phyloP scores from a whole-genome alignment of 2,329 filamentous ascomycete genomes.

The Colletotrichum caudatum region DNA sequence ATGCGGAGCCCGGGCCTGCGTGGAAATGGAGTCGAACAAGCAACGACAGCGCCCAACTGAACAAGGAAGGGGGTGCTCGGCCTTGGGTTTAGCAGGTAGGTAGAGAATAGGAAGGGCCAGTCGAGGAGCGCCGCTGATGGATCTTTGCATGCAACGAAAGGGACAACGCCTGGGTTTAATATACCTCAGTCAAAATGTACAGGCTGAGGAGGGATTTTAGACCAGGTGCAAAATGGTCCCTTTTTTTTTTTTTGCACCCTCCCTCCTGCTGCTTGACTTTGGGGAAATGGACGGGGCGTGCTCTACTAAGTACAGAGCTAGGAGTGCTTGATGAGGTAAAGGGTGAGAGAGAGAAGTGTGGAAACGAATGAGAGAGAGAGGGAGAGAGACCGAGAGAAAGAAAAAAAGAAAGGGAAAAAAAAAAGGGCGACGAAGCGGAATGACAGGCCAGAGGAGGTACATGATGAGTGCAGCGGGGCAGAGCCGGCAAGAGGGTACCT shows the following conservation, averaged over 20 bases:
- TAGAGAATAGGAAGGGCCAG: not conserved
- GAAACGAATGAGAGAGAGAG: not conserved
- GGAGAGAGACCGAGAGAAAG: not conserved
- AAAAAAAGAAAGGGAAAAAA: not conserved
- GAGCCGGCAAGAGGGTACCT: constrained; percentile 34
- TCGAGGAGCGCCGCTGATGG: constrained; percentile 11
- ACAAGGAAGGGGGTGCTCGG: constrained; percentile 26
- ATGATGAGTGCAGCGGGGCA: constrained; percentile 35
- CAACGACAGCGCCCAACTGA: constrained; percentile 36
- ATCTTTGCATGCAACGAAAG: constrained; percentile 13
- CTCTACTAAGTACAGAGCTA: constrained; percentile 5
- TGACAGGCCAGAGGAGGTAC: constrained; percentile 37
- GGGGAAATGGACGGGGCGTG: constrained; percentile 21
- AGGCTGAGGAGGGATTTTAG: constrained; percentile 3
- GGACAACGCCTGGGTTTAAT: constrained; percentile 35
- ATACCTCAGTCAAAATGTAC: constrained; percentile 32
- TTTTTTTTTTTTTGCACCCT: constrained; percentile 4
- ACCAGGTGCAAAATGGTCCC: constrained; percentile 14
- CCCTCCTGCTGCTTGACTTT: constrained; percentile 27
- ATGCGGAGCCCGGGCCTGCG: constrained; percentile 41
- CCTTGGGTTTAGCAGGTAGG: not conserved
- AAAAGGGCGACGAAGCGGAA: constrained; percentile 24
- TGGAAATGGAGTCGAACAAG: constrained; percentile 39
- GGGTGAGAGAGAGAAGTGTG: not conserved
- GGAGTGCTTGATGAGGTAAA: constrained; percentile 30